phyloP scores from a whole-genome alignment of 2,329 filamentous ascomycete genomes.

The Emergomyces pasteurianus region DNA sequence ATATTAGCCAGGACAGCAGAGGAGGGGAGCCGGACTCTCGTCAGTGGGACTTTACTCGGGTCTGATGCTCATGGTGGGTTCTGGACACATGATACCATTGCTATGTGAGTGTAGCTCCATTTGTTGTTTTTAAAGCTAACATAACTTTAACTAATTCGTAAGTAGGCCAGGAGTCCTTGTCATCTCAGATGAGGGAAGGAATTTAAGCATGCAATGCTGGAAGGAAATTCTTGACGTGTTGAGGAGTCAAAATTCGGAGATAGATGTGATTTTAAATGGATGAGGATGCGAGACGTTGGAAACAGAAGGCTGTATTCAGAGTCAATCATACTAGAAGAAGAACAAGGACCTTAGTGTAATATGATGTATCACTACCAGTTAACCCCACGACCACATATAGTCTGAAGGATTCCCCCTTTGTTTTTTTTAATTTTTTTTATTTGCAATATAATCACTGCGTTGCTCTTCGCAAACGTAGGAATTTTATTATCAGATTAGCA shows the following conservation, averaged over 20 bases:
- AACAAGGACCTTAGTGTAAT: not conserved
- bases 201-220: not conserved
- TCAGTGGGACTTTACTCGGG: constrained; percentile 31
- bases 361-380: not conserved
- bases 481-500: not conserved
- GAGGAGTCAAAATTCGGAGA: not conserved
- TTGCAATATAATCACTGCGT: not conserved
- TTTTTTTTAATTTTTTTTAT: no score
- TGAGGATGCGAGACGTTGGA: not conserved
- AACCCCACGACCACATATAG: no score
- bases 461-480: not conserved
- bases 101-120: not conserved
- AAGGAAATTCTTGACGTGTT: not conserved
- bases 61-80: constrained; percentile 33
- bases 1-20: constrained; percentile 33
- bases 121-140: not conserved
- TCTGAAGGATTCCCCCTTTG: no score
- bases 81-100: constrained; percentile 25
- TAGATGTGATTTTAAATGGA: not conserved
- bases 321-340: not conserved
- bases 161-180: not conserved
- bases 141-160: not conserved
- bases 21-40: constrained; percentile 32
- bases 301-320: not conserved
- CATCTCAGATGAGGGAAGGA: not conserved